Evolutionary conservation across 768 basidiomycete genomes (phyloP).

Genomic region (Suillus brevipes): DNA sequence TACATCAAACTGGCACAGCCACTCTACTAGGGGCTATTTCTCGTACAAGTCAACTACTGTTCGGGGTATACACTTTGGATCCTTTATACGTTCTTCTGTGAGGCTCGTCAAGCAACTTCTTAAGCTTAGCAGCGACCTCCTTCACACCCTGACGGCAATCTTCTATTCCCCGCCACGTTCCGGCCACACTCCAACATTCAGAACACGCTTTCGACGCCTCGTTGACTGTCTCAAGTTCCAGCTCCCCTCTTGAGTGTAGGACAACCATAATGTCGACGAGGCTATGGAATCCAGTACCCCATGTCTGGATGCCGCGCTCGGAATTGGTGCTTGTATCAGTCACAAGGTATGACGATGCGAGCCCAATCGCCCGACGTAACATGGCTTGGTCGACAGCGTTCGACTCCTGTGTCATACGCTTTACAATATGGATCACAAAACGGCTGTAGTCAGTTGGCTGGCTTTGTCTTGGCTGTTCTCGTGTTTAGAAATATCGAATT

Average conservation of each 20-base stretch:
- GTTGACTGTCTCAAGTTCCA: constrained; percentile 77
- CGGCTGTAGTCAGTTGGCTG: constrained; percentile 59
- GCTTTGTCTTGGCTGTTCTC: constrained; percentile 28
- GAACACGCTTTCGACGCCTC: constrained; percentile 62
- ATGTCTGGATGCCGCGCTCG: constrained; percentile 54
- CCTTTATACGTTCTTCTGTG: constrained; percentile 32
- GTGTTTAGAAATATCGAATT: constrained; percentile 1
- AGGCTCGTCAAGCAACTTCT: constrained; percentile 42
- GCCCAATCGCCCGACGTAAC: constrained; percentile 63
- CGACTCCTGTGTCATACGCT: constrained; percentile 47
- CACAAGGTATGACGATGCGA: constrained; percentile 78
- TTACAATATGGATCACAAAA: constrained; percentile 58
- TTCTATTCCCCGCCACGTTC: constrained; percentile 66
- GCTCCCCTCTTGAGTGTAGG: constrained; percentile 64
- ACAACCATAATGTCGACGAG: constrained; percentile 73
- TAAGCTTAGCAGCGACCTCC: constrained; percentile 60
- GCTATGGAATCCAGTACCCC: constrained; percentile 66
- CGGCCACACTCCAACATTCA: constrained; percentile 78
- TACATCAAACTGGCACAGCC: constrained; percentile 3
- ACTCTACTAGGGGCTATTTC: constrained; percentile 8
- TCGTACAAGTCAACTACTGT: constrained; percentile 16
- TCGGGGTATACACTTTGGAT: constrained; percentile 34
- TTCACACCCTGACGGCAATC: constrained; percentile 64
- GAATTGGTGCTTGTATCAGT: constrained; percentile 69
- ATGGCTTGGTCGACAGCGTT: constrained; percentile 58